Evolutionary conservation across 306 rosid species (phyloP), one percentile per base, ranked within the genome.

Genomic region (Gastrolobium bilobum): DNA sequence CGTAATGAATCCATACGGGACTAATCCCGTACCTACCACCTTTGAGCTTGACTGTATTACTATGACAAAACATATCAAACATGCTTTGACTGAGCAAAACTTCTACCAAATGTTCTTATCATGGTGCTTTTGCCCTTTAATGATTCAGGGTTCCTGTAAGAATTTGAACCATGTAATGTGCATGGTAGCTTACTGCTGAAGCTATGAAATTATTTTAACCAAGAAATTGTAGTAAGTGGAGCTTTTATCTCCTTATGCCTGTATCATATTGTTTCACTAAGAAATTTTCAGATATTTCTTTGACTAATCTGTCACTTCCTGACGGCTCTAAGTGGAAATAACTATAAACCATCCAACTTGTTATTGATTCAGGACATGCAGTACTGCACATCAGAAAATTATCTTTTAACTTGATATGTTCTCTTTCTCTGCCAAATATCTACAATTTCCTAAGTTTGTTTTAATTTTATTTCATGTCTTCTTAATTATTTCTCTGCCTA

Each of bases 401-500:
- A 68, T 57, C 42, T 78, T 35, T 35, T 61, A 71, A 10, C 66
- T 6, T 63, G 6, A 62, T 7, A n/a, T 14, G 52, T 68, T 50
- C 66, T 35, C 20, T 43, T 54, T 68, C 57, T 52, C 46, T 47
- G n/a, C 6, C 14, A 43, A 33, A 7, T 40, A 54, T 50, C 14
- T 73, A 47, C 39, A 74, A 67, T 64, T 67, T 52, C 66, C 67
- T 10, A 11, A 33, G 20, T 50, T 57, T 30, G 43, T 75, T 13
- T 39, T 71, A 43, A 4, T 26, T 63, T 75, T 30, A 2, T 73
- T 65, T 54, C n/a, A 35, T 11, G 26, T 31, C 7, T 78, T 31
- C 6, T 65, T 35, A 26, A 47, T 38, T 71, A 7, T 14, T 35
- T 43, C 10, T 15, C 20, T 4, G n/a, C 58, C 43, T 42, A 10